Evolutionary conservation across 2,329 filamentous ascomycete genomes (phyloP).

Genomic region (Neophaeococcomyces mojaviensis): DNA sequence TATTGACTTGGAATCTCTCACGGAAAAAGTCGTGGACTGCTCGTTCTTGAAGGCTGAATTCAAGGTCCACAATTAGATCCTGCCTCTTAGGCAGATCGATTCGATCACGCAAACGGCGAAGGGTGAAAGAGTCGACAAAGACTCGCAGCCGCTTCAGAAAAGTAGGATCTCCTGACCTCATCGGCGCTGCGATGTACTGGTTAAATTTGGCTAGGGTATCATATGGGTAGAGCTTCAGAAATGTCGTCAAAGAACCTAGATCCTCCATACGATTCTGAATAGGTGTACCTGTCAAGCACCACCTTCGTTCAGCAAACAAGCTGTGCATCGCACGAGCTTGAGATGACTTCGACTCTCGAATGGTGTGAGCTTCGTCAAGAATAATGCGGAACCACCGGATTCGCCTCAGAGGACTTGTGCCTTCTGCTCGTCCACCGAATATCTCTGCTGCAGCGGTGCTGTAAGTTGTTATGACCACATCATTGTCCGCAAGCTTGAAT

Average conservation of each 20-base stretch:
- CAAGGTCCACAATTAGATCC: constrained; percentile 65
- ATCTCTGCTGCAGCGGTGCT: constrained; percentile 72
- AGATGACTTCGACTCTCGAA: constrained; percentile 73
- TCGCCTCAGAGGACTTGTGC: constrained; percentile 58
- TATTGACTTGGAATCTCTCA: constrained; percentile 69
- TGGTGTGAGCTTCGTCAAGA: constrained; percentile 89
- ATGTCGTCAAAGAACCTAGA: constrained; percentile 76
- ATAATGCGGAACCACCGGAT: constrained; percentile 92
- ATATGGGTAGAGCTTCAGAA: constrained; percentile 78
- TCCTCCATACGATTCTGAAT: constrained; percentile 93
- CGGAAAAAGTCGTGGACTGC: constrained; percentile 78
- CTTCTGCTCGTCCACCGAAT: constrained; percentile 41
- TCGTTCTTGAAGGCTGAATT: constrained; percentile 68
- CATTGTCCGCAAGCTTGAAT: constrained; percentile 61
- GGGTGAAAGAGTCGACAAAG: constrained; percentile 87
- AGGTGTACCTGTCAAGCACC: constrained; percentile 95
- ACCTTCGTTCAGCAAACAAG: constrained; percentile 71
- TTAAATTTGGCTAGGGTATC: constrained; percentile 69
- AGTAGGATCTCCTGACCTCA: constrained; percentile 77
- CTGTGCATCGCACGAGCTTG: constrained; percentile 80
- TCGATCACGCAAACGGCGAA: constrained; percentile 85
- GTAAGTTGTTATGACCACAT: constrained; percentile 89
- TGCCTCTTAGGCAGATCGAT: constrained; percentile 70
- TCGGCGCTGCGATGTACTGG: constrained; percentile 72
- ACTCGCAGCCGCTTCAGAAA: constrained; percentile 79